These are phyloP conservation scores for Agrocybe chaxingu DNA, from an alignment of 768 basidiomycete species.

Conservation along the genomic window DNA sequence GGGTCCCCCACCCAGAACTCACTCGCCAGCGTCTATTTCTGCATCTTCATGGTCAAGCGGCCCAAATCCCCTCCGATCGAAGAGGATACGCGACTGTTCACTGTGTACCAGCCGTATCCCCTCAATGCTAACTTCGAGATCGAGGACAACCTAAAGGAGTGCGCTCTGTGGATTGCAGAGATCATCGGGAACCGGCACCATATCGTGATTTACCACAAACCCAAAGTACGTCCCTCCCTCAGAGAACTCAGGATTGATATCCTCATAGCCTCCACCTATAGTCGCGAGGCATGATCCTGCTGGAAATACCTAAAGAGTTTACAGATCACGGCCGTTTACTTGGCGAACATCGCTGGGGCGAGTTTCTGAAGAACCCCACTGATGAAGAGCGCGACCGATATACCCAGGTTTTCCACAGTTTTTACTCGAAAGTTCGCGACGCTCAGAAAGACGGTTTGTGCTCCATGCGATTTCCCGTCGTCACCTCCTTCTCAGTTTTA, in stretches of 20 bases:
- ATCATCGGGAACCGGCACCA: slow-evolving; percentile 35
- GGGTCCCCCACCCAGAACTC: background rate
- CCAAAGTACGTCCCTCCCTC: slow-evolving; percentile 30
- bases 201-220: slow-evolving; percentile 45
- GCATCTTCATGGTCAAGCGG: slow-evolving; percentile 33
- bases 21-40: background rate
- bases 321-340: slow-evolving; percentile 33
- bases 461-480: background rate
- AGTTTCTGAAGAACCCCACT: slow-evolving; percentile 39
- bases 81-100: slow-evolving; percentile 46
- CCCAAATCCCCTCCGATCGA: slow-evolving; percentile 34
- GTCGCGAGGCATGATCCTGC: slow-evolving; percentile 46
- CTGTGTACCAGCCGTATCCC: slow-evolving; percentile 47
- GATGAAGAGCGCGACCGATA: slow-evolving; percentile 33
- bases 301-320: slow-evolving; percentile 42
- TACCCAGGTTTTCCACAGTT: slow-evolving; percentile 40
- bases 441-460: slow-evolving; percentile 48
- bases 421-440: slow-evolving; percentile 37
- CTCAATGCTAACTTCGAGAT: slow-evolving; percentile 45
- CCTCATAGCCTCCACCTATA: slow-evolving; percentile 10
- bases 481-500: background rate
- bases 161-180: slow-evolving; percentile 47
- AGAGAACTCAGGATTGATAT: background rate
- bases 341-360: slow-evolving; percentile 49
- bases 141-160: slow-evolving; percentile 32